Base-by-base conservation (phyloP, 108 stramenopile species). In the Cyclotella sp. region DNA sequence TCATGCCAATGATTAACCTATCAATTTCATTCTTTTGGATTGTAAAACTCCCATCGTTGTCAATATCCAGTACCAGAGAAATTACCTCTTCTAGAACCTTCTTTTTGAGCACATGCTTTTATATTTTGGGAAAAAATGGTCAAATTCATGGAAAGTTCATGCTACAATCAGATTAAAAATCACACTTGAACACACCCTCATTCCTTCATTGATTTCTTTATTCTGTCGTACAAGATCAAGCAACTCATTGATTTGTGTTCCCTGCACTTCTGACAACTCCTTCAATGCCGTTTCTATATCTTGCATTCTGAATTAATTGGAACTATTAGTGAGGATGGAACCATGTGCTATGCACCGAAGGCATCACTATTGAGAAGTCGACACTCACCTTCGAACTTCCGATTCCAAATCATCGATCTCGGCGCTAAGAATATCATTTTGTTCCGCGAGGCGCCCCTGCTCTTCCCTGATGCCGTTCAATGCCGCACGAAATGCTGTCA, bases 361-460 rank as follows among this genome's bases (percentile, higher is more conserved):
- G 1, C 9, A 70, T 1, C 30, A 54, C 19, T 30, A 8, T 10
- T 42, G 54, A 41, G 19, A 9, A 40, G 4, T 18, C 6, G 40
- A 28, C n/a, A 60, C 71, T 4, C 26, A 72, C 68, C 68, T 49
- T 45, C 78, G 72, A n/a, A 78, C 77, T 54, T 82, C 81, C 9
- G 63, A 55, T 60, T 82, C 76, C 39, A 82, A 62, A 11, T 82
- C 77, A 73, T 82, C 77, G 49, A 82, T 73, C 41, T 82, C 81
- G 14, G 58, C 55, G 9, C 60, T 55, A 21, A 82, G 40, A 47
- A 78, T 63, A 46, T 82, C 81, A 59, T 82, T 82, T 42, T 82
- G 73, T 43, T 59, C 51, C 1, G 64, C 22, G 7, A 82, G 66
- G 21, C 71, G 71, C 22, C 54, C 47, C 71, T 73, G 72, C 45